Conservation (phyloP, 1,284 basidiomycete species). For the Puccinia polysora region DNA sequence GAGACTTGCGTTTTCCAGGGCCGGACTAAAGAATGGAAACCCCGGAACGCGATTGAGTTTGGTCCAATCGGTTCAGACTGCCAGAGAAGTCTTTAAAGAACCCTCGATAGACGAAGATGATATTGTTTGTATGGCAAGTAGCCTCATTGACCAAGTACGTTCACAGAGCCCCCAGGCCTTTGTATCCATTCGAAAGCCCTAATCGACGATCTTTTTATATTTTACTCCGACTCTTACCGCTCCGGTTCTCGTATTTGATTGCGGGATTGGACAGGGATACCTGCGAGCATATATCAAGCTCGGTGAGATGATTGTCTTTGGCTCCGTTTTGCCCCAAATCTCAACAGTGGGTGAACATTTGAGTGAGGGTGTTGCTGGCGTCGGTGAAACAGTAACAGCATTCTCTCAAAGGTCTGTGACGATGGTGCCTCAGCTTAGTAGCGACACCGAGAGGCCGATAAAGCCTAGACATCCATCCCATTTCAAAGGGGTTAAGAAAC, state of each 20-base stretch:
- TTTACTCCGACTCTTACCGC: too few relatives aligned
- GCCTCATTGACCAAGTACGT: conserved; percentile 54
- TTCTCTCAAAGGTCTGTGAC: too few relatives aligned
- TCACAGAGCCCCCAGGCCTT: neutral
- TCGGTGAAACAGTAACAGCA: too few relatives aligned
- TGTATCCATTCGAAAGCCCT: too few relatives aligned
- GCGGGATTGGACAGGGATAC: conserved; percentile 36
- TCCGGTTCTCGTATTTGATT: too few relatives aligned
- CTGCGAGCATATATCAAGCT: conserved; percentile 36
- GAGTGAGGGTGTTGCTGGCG: conserved; percentile 19
- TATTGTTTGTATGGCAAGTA: conserved; percentile 53
- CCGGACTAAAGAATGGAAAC: conserved; percentile 45
- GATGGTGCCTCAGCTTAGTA: too few relatives aligned
- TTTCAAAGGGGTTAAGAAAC: too few relatives aligned
- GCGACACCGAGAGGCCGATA: too few relatives aligned
- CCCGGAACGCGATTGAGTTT: conserved; percentile 50
- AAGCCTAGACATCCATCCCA: too few relatives aligned
- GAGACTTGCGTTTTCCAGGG: conserved; percentile 29
- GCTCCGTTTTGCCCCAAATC: conserved; percentile 23
- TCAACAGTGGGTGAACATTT: conserved; percentile 29
- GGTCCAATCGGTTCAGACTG: conserved; percentile 50
- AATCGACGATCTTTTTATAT: too few relatives aligned
- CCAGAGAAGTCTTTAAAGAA: conserved; percentile 52
- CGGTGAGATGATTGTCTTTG: conserved; percentile 41
- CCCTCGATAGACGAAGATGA: conserved; percentile 52